A percentile compares a stretch with the other conserved stretches of the same genome.
Conservation (phyloP, 306 rosid genomes). For the Prosopis cineraria region DNA sequence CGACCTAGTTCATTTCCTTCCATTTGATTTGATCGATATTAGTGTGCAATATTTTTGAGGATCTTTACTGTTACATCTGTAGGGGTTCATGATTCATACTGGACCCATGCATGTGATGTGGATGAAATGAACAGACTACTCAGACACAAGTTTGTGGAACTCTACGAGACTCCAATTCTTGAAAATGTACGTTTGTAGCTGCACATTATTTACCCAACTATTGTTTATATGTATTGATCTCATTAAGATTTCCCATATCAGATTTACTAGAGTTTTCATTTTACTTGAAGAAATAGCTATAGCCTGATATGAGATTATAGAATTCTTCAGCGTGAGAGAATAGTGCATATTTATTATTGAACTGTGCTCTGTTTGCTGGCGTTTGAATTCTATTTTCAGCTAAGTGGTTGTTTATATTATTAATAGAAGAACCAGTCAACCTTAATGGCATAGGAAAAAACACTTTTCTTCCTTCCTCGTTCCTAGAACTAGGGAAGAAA, state of each 20-base stretch:
- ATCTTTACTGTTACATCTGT: conserved; percentile 35
- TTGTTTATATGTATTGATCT: not conserved
- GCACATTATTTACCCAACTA: conserved; percentile 25
- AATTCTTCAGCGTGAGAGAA: conserved; percentile 7
- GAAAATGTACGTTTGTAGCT: conserved; percentile 64
- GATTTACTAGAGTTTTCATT: conserved; percentile 9
- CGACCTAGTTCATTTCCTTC: conserved; percentile 29
- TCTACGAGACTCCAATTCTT: conserved; percentile 77
- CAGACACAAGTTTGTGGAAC: conserved; percentile 82
- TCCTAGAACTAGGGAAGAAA: not conserved
- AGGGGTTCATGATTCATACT: conserved; percentile 98
- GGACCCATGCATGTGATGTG: conserved; percentile 97
- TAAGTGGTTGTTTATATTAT: not conserved
- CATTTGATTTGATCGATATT: not conserved
- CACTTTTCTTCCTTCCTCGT: not conserved
- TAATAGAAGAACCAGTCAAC: not conserved
- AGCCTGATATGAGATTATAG: not conserved
- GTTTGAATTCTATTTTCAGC: conserved; percentile 12
- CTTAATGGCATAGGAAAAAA: not conserved
- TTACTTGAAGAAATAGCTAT: conserved; percentile 2
- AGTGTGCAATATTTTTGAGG: not conserved
- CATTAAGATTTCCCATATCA: conserved; percentile 12
- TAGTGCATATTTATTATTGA: conserved; percentile 6
- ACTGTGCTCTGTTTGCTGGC: conserved; percentile 11
- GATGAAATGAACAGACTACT: conserved; percentile 82